A percentile compares a stretch with the other conserved stretches of the same genome.
These are phyloP conservation scores for Mentha longifolia DNA, from an alignment of 257 asterid genomes.

Conservation along the genomic window DNA sequence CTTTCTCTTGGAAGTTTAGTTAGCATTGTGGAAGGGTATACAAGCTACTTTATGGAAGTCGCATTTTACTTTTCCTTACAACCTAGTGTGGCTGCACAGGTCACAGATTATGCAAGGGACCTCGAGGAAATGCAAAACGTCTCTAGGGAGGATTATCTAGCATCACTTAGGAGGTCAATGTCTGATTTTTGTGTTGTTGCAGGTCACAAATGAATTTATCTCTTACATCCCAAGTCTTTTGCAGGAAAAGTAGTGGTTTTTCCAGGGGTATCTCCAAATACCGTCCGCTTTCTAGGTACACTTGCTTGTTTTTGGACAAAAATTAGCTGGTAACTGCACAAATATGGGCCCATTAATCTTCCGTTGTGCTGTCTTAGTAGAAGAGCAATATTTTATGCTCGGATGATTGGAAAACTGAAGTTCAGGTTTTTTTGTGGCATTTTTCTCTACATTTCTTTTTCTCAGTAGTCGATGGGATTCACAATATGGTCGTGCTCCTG, in stretches of 20 bases:
- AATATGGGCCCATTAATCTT: neutral
- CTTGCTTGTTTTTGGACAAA: constrained; percentile 3
- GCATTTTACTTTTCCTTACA: constrained; percentile 20
- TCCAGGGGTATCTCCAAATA: constrained; percentile 91
- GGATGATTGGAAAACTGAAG: constrained; percentile 13
- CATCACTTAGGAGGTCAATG: constrained; percentile 88
- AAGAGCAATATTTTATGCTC: constrained; percentile 19
- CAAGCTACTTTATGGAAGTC: neutral
- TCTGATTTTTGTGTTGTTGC: constrained; percentile 4
- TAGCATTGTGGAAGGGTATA: neutral
- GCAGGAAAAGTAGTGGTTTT: constrained; percentile 99
- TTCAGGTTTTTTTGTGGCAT: constrained; percentile 5
- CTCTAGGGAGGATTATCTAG: constrained; percentile 95
- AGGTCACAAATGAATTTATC: constrained; percentile 21
- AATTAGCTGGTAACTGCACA: constrained; percentile 5
- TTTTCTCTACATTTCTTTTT: constrained; percentile 24
- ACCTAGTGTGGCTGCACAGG: constrained; percentile 54
- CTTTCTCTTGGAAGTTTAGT: neutral
- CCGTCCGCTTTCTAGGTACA: constrained; percentile 92
- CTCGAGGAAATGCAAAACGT: constrained; percentile 98
- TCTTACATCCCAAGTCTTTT: constrained; percentile 37
- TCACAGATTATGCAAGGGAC: constrained; percentile 91
- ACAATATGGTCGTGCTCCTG: constrained; percentile 66
- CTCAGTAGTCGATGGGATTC: constrained; percentile 81
- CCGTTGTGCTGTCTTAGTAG: neutral